phyloP scores from a whole-genome alignment of 2,329 filamentous ascomycete genomes.

The Tolypocladium nubicola region DNA sequence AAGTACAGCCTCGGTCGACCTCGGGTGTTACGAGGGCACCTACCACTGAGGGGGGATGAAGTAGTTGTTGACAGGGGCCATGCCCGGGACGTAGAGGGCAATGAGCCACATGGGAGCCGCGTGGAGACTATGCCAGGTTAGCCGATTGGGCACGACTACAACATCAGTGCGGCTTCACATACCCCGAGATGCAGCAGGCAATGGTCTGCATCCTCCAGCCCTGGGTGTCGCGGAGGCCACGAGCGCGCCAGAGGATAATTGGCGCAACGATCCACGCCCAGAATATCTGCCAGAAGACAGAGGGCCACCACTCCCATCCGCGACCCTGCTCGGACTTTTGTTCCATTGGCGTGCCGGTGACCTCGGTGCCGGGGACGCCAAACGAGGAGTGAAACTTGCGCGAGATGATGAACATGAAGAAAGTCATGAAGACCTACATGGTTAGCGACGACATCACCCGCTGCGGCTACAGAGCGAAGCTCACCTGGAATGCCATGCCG shows the following conservation, averaged over 20 bases:
- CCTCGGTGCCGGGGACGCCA: slow-evolving; percentile 50
- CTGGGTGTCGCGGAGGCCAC: slow-evolving; percentile 52
- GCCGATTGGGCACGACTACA: background rate
- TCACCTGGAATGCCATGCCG: slow-evolving; percentile 47
- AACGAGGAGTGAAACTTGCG: slow-evolving; percentile 54
- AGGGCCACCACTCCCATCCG: slow-evolving; percentile 62
- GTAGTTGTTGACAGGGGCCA: slow-evolving; percentile 40
- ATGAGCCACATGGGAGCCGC: slow-evolving; percentile 59
- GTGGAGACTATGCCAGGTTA: slow-evolving; percentile 34
- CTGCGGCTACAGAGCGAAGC: slow-evolving; percentile 1
- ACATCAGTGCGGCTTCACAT: slow-evolving; percentile 8
- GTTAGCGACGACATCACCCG: background rate
- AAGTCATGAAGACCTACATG: slow-evolving; percentile 42
- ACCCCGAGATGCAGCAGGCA: slow-evolving; percentile 35
- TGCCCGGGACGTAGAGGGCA: slow-evolving; percentile 40
- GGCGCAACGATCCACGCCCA: slow-evolving; percentile 55
- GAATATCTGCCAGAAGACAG: slow-evolving; percentile 52
- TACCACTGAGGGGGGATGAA: slow-evolving; percentile 54
- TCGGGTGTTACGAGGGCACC: slow-evolving; percentile 10
- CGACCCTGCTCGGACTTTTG: slow-evolving; percentile 31
- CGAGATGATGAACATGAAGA: slow-evolving; percentile 52
- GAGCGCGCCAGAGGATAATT: slow-evolving; percentile 49
- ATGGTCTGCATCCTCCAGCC: slow-evolving; percentile 57
- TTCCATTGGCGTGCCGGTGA: slow-evolving; percentile 42
- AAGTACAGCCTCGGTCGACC: background rate